Percentiles rank a stretch among this genome's conserved stretches.
Conservation (phyloP, 768 basidiomycete species). For the Russula virescens region DNA sequence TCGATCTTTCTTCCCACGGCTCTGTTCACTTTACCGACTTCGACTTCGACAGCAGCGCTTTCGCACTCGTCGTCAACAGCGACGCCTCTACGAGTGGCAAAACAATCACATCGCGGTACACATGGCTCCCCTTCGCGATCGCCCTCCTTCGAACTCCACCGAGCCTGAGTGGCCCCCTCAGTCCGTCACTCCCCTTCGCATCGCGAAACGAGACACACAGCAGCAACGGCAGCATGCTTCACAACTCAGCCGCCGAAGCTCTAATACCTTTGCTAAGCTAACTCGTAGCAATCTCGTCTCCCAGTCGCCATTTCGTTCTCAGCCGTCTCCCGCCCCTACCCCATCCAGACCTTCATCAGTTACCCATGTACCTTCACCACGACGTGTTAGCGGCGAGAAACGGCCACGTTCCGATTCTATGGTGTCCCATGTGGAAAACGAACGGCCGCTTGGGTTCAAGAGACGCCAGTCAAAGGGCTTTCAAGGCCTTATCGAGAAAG, state of each 20-base stretch:
- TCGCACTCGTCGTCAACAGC: neutral
- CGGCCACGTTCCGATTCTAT: constrained; percentile 67
- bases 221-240: constrained; percentile 37
- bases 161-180: constrained; percentile 63
- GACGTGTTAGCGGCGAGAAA: constrained; percentile 72
- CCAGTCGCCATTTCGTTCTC: constrained; percentile 80
- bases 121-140: constrained; percentile 51
- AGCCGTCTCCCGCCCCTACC: constrained; percentile 44
- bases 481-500: constrained; percentile 66
- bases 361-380: constrained; percentile 35
- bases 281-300: constrained; percentile 73
- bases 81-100: neutral
- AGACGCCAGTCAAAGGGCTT: constrained; percentile 70
- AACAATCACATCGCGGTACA: neutral
- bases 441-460: constrained; percentile 64
- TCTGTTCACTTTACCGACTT: constrained; percentile 15
- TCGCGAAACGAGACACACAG: constrained; percentile 58
- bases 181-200: constrained; percentile 61
- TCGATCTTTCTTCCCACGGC: constrained; percentile 18
- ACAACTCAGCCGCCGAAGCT: constrained; percentile 61
- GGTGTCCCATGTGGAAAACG: constrained; percentile 65
- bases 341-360: constrained; percentile 30
- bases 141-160: constrained; percentile 55
- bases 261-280: constrained; percentile 75
- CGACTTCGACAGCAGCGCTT: neutral